These are phyloP conservation scores for Hyphodiscus sp. DNA, from an alignment of 2,329 filamentous ascomycete genomes.

Conservation along the genomic window DNA sequence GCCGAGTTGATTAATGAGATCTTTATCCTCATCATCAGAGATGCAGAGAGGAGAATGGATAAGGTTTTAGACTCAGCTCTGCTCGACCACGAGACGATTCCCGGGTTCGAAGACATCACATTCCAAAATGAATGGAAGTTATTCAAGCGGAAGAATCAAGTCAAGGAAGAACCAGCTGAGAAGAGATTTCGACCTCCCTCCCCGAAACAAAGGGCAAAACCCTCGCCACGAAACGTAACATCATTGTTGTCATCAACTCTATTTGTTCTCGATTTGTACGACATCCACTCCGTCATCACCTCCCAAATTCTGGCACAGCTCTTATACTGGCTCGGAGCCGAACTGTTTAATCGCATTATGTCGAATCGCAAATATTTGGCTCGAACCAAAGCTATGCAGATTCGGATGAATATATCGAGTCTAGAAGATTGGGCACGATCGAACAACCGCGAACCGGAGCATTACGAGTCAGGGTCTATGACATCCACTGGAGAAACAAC, in stretches of 20 bases:
- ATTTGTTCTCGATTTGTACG: conserved; percentile 97
- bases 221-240: conserved; percentile 89
- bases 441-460: conserved; percentile 91
- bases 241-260: conserved; percentile 91
- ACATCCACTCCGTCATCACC: conserved; percentile 94
- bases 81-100: conserved; percentile 96
- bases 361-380: conserved; percentile 91
- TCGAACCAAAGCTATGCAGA: conserved; percentile 98
- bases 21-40: conserved; percentile 93
- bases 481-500: conserved; percentile 80
- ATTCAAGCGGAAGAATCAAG: conserved; percentile 84
- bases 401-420: conserved; percentile 95
- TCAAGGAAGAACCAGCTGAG: conserved; percentile 84
- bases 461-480: conserved; percentile 89
- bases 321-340: conserved; percentile 91
- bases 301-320: conserved; percentile 88
- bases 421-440: conserved; percentile 92
- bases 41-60: conserved; percentile 92
- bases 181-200: conserved; percentile 90
- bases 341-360: conserved; percentile 98
- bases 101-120: conserved; percentile 90
- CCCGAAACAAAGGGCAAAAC: conserved; percentile 85
- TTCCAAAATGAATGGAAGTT: conserved; percentile 99
- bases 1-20: conserved; percentile 96
- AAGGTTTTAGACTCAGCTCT: conserved; percentile 91